Conservation (phyloP, 306 rosid species). For the Abrus pulchellus region DNA sequence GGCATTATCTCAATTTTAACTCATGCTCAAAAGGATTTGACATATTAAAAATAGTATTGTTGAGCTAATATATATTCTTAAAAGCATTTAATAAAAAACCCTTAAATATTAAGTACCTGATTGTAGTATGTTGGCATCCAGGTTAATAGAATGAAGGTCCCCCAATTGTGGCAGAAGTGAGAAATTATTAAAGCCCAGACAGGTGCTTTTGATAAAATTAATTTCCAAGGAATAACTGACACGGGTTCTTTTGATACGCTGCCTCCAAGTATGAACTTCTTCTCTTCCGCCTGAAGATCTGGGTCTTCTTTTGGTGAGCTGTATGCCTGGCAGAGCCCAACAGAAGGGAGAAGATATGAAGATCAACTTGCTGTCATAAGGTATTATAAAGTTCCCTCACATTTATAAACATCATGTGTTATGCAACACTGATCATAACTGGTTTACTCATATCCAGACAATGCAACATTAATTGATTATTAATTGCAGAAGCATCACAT, state of each 20-base stretch:
- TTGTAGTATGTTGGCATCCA: slow-evolving; percentile 99
- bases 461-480: slow-evolving; percentile 16
- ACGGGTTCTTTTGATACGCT: slow-evolving; percentile 80
- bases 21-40: slow-evolving; percentile 26
- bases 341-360: slow-evolving; percentile 44
- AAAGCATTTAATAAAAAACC: background rate
- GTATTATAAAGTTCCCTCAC: slow-evolving; percentile 33
- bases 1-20: background rate
- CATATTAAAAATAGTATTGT: slow-evolving; percentile 4
- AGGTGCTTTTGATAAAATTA: slow-evolving; percentile 91
- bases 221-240: slow-evolving; percentile 86
- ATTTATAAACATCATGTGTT: slow-evolving; percentile 29
- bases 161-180: slow-evolving; percentile 98
- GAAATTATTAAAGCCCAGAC: slow-evolving; percentile 97
- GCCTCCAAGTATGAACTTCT: slow-evolving; percentile 74
- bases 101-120: slow-evolving; percentile 67
- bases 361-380: background rate
- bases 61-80: slow-evolving; percentile 8
- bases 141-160: slow-evolving; percentile 92
- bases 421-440: slow-evolving; percentile 2
- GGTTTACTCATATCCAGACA: slow-evolving; percentile 17
- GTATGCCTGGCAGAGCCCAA: slow-evolving; percentile 72
- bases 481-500: slow-evolving; percentile 17
- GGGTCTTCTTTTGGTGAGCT: slow-evolving; percentile 95
- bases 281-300: slow-evolving; percentile 70